Evolutionary conservation across 2,329 filamentous ascomycete genomes (phyloP), one percentile per base, ranked within the genome.

Genomic region (Alternaria ethzedia): DNA sequence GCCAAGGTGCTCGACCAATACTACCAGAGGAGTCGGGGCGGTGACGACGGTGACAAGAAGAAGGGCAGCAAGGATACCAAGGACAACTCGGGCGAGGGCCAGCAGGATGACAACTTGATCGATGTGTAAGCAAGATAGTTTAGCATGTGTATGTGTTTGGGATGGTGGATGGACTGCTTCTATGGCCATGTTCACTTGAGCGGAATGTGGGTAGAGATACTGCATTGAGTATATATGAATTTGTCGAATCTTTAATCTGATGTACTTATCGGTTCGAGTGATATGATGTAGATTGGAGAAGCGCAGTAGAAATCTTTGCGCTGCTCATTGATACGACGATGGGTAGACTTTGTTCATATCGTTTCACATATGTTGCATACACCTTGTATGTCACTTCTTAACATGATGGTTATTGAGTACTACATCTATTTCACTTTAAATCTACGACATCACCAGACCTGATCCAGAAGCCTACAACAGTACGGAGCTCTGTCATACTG

Each of bases 1-100:
- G 84, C 84, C 77, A 86, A 86, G 81, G 77, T 86, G 5, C 78
- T 86, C 49, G 83, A 86, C 62, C 76, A 85, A 75, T 86, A 81
- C 76, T 86, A 86, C 73, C 79, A 81, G 72, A 76, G 84, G 67
- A 79, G 75, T 70, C 75, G 80, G 70, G 70, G 71, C 21, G 75
- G 76, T 64, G 68, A 66, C 67, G 72, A 75, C 60, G 75, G 75
- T 54, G 79, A 79, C 72, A 78, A 76, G 72, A 79, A 79, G 68
- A 78, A 76, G 76, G 77, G 67, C 17, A 71, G 51, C 49, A 74
- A 74, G 64, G 82, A 83, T 68, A 83, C 81, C 43, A 77, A 73
- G 70, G 83, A 85, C 68, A 82, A 82, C 68, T 75, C 75, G 46
- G 75, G 68, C 20, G 76, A 79, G 56, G 72, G 66, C 23, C 69